Conservation (phyloP, 495 filamentous ascomycete species). For the Aspergillus carlsbadensis region DNA sequence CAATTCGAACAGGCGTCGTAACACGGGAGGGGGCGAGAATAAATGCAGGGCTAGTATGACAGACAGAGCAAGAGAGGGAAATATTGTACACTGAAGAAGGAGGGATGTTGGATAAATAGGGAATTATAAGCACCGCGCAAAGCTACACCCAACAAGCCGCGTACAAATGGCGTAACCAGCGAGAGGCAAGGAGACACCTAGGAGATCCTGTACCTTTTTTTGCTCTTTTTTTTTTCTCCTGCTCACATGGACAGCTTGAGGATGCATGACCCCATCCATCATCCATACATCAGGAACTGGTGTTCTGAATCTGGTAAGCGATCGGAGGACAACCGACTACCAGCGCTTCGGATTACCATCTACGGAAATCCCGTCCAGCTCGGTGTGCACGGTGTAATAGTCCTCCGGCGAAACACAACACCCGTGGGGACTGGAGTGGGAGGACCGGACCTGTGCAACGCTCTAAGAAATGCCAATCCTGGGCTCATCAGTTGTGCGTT, state of each 20-base stretch:
- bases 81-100: not conserved
- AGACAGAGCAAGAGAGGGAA: not conserved
- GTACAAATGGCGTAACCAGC: conserved; percentile 18
- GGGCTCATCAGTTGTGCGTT: too few species aligned
- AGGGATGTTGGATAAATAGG: conserved; percentile 6
- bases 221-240: conserved; percentile 27
- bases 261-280: conserved; percentile 16
- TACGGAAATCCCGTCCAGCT: conserved; percentile 29
- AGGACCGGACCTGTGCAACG: not conserved
- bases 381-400: not conserved
- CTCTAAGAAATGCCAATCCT: too few species aligned
- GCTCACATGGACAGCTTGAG: conserved; percentile 31
- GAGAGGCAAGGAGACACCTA: not conserved
- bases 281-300: conserved; percentile 14
- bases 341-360: conserved; percentile 37
- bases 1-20: too few species aligned
- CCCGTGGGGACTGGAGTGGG: not conserved
- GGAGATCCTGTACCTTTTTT: not conserved
- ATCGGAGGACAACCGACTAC: conserved; percentile 8
- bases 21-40: too few species aligned
- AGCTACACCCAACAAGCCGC: not conserved
- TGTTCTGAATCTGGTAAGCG: conserved; percentile 7
- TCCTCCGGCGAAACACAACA: not conserved
- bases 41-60: not conserved
- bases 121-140: not conserved